A percentile compares a stretch with the other conserved stretches of the same genome.
phyloP scores from a whole-genome alignment of 805 yeast genomes.

The Blastobotrys attinorum region DNA sequence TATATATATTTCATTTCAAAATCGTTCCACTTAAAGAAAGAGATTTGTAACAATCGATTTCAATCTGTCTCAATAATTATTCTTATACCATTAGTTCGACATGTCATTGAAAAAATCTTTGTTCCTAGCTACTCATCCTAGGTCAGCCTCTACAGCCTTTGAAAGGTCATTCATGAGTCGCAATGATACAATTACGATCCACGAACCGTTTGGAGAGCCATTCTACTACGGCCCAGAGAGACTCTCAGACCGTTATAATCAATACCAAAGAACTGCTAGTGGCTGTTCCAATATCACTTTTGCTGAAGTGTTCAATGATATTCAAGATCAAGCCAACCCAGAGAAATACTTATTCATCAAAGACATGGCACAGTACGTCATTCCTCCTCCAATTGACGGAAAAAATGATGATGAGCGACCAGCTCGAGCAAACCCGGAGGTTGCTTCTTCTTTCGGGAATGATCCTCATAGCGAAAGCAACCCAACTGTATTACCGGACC shows the following conservation, averaged over 20 bases:
- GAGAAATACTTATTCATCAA: conserved; percentile 17
- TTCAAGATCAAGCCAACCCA: conserved; percentile 2
- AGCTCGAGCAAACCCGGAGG: too few species aligned
- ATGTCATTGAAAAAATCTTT: neutral
- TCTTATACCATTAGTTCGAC: too few species aligned
- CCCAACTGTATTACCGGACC: conserved; percentile 19
- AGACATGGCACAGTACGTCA: conserved; percentile 24
- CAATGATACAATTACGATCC: conserved; percentile 15
- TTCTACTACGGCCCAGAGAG: conserved; percentile 23
- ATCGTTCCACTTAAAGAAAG: too few species aligned
- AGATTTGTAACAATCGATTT: too few species aligned
- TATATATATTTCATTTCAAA: too few species aligned
- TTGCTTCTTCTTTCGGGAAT: conserved; percentile 9
- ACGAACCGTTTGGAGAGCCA: conserved; percentile 25
- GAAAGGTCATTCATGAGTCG: conserved; percentile 21
- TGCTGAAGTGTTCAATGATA: conserved; percentile 12
- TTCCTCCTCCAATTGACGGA: conserved; percentile 16
- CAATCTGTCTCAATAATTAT: too few species aligned
- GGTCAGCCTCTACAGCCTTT: conserved; percentile 23
- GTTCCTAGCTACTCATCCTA: conserved; percentile 20
- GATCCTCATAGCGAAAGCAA: conserved; percentile 6
- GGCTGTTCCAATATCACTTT: conserved; percentile 13
- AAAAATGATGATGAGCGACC: too few species aligned
- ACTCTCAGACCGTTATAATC: conserved; percentile 16
- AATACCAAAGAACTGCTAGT: conserved; percentile 8